Conservation (phyloP, 371 early-diverging fungal genomes). For the Mortierella sp. region DNA sequence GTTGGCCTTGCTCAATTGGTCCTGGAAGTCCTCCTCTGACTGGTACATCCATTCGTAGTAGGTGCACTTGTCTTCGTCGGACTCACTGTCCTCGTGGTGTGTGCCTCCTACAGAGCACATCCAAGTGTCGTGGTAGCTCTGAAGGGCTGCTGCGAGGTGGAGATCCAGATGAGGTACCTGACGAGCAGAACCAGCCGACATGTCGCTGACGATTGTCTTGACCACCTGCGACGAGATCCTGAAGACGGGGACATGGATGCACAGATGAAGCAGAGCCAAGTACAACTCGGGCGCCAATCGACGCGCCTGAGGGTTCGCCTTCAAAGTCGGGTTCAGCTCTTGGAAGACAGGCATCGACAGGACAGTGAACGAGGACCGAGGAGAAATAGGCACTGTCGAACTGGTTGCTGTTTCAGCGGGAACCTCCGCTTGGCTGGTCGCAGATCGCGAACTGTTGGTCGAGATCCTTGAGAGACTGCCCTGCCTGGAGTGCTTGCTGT, state of each 20-base stretch:
- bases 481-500: neutral
- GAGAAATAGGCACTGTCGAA: slow-evolving; percentile 26
- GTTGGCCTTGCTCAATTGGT: neutral
- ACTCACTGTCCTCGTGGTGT: neutral
- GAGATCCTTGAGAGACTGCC: slow-evolving; percentile 7
- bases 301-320: slow-evolving; percentile 39
- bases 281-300: slow-evolving; percentile 35
- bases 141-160: slow-evolving; percentile 44
- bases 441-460: slow-evolving; percentile 3
- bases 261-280: slow-evolving; percentile 40
- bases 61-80: neutral
- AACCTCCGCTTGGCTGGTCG: neutral
- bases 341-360: slow-evolving; percentile 33
- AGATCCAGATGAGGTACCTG: slow-evolving; percentile 20
- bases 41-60: slow-evolving; percentile 49
- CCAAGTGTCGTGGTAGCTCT: slow-evolving; percentile 47
- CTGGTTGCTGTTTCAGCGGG: slow-evolving; percentile 14
- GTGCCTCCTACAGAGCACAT: slow-evolving; percentile 18
- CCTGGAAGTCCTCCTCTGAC: slow-evolving; percentile 30
- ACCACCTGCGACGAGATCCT: slow-evolving; percentile 46
- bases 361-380: slow-evolving; percentile 35
- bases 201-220: slow-evolving; percentile 43
- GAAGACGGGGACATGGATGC: slow-evolving; percentile 40
- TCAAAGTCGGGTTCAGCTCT: slow-evolving; percentile 35
- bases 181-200: slow-evolving; percentile 20